Percentiles rank a stretch among this genome's conserved stretches.
phyloP scores from a whole-genome alignment of 176 grass and related monocot species.

The Poa annua region DNA sequence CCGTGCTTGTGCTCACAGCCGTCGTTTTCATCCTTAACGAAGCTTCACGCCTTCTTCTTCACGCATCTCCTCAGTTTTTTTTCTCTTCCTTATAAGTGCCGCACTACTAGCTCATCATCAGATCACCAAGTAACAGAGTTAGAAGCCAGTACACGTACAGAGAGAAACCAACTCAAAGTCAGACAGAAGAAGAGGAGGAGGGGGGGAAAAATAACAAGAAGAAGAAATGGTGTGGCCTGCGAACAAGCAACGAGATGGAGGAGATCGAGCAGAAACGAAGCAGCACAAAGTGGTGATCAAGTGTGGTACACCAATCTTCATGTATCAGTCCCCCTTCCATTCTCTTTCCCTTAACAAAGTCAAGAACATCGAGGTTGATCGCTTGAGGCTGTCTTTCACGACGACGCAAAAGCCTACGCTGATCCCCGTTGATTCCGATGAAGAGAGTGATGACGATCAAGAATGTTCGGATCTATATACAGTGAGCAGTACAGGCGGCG shows the following conservation, averaged over 20 bases:
- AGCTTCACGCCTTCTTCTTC: neutral
- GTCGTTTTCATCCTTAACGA: neutral
- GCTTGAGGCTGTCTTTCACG: conserved; percentile 13
- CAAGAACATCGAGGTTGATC: conserved; percentile 24
- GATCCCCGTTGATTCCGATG: neutral
- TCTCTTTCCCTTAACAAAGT: conserved; percentile 33
- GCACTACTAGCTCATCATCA: neutral
- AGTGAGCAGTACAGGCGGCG: neutral
- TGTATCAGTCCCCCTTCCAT: conserved; percentile 55
- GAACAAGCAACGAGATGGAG: neutral
- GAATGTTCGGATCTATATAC: neutral
- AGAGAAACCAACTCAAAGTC: neutral
- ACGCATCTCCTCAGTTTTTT: neutral
- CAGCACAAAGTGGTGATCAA: conserved; percentile 6
- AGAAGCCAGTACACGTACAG: neutral
- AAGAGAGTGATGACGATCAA: neutral
- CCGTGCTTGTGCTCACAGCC: neutral
- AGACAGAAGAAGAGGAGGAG: neutral
- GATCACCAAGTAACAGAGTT: neutral
- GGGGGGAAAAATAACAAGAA: too few relatives aligned
- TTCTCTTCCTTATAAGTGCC: neutral
- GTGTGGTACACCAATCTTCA: conserved; percentile 1
- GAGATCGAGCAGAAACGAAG: neutral
- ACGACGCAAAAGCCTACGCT: neutral
- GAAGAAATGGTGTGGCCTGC: conserved; percentile 12